Evolutionary conservation across 129 eudicot species (phyloP), one percentile per base, ranked within the genome.

Genomic region (Pseudognaphalium luteoalbum): DNA sequence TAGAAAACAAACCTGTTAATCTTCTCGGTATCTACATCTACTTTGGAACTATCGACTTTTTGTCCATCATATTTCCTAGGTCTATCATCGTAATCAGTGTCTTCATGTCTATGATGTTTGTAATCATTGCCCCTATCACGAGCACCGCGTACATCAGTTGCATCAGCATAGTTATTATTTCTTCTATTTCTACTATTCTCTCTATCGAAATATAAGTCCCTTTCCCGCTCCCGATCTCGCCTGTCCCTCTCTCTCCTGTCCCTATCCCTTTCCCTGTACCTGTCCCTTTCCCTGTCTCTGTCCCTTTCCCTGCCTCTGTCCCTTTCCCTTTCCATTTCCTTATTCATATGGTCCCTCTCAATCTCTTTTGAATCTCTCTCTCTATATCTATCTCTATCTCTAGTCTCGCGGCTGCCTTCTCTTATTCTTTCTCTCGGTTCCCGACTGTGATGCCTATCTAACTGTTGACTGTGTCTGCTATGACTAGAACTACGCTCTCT

Each of bases 401-500:
- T 71, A n/a, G 76, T 76, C 68, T 83, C 90, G 74, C 75, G 63
- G 78, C 86, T 84, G 17, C 84, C 83, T 77, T 87, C 92, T 78
- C 83, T 75, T 75, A 71, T 37, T 82, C 81, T 85, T 32, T 85
- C 90, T 61, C 66, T 70, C 34, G 72, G 54, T 57, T 90, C 96
- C 61, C 82, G 75, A 30, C 74, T 75, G 2, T 58, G 70, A 82
- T 80, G 82, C 62, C 80, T 74, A 65, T 86, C 89, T 39, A 42
- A 77, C 68, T 81, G 80, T 60, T 63, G 80, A 67, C 78, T 34
- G 77, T 76, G 80, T 74, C 92, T 83, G 82, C 88, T 80, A 63
- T 41, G 67, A 72, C 84, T 84, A 67, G 92, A 88, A 81, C 93
- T 89, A 74, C 79, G 89, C 62, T 90, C 96, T 74, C 90, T 86